Evolutionary conservation across 306 rosid genomes (phyloP).

Genomic region (Cicer cuneatum): DNA sequence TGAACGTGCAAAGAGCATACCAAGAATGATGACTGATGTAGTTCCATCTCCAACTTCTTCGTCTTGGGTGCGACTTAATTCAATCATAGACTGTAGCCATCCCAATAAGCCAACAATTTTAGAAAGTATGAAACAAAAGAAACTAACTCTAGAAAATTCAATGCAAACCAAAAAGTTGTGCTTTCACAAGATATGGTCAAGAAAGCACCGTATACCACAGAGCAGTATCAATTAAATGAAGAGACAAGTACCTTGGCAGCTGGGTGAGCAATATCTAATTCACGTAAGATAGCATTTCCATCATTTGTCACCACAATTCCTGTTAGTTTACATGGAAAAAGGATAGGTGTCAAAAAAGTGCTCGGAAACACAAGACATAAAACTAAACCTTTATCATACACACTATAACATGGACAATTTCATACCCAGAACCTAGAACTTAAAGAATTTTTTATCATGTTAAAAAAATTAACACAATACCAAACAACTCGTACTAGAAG

Average conservation of each 20-base stretch:
- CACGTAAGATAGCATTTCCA: conserved; percentile 96
- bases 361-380: conserved; percentile 13
- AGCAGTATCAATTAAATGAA: conserved; percentile 25
- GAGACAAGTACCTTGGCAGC: conserved; percentile 86
- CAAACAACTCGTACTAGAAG: neutral
- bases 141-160: conserved; percentile 19
- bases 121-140: conserved; percentile 36
- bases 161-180: neutral
- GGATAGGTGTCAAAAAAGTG: conserved; percentile 8
- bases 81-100: conserved; percentile 84
- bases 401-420: neutral
- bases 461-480: neutral
- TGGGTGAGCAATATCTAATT: conserved; percentile 93
- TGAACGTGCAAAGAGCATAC: conserved; percentile 50
- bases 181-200: neutral
- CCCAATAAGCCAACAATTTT: conserved; percentile 34
- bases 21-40: conserved; percentile 94
- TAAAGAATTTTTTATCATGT: conserved; percentile 18
- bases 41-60: conserved; percentile 99
- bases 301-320: conserved; percentile 98
- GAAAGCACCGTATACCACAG: neutral
- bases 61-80: conserved; percentile 94
- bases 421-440: conserved; percentile 36
- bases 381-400: neutral
- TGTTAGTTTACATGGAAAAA: conserved; percentile 43